Base-by-base conservation (phyloP, 208 protist species). In the Zelonia costaricensis region DNA sequence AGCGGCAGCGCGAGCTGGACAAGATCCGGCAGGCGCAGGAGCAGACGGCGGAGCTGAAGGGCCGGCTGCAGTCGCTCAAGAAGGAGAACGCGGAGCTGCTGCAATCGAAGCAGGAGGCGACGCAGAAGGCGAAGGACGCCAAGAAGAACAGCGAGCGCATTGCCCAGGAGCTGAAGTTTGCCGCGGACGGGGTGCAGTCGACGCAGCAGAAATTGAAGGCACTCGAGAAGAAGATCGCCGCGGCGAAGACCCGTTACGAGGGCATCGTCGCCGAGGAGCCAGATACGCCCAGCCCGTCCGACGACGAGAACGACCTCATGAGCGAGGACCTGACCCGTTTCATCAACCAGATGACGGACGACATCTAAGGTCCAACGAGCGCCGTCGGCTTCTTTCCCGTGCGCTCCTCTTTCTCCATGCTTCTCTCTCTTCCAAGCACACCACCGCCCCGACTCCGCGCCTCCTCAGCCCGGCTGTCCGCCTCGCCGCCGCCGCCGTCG, bases 21-120 rank as follows among this genome's bases (percentile, higher is more conserved):
- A 82, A 86, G 35, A 89, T 96, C 44, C 65, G 57, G 42, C 76
- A 91, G 56, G 86, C 86, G 6, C 75, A 88, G 58, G 76, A 93
- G 76, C 86, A 91, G 60, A 82, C 66, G 28, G 75, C 77, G 25
- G 84, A 88, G 45, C 80, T 93, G 47, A 81, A 81, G 65, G 48
- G 48, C 45, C 71, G 75, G 38, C 69, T 95, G 44, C 82, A 87
- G 53, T 69, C 76, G 1, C 68, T 93, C 43, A 83, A 82, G 69
- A 62, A 83, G 47, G 82, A 91, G 35, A 81, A 73, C 57, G 69
- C 59, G 23, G 72, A 81, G 59, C 66, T 92, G 16, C n/a, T 47
- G 20, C 69, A 78, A 49, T 65, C 82, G 58, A 83, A 82, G 69
- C 80, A 92, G 63, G 56, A 80, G 38, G 59, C 86, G n/a, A 74